phyloP scores from a whole-genome alignment of 208 protist genomes.

The Acanthamoeba triangularis region DNA sequence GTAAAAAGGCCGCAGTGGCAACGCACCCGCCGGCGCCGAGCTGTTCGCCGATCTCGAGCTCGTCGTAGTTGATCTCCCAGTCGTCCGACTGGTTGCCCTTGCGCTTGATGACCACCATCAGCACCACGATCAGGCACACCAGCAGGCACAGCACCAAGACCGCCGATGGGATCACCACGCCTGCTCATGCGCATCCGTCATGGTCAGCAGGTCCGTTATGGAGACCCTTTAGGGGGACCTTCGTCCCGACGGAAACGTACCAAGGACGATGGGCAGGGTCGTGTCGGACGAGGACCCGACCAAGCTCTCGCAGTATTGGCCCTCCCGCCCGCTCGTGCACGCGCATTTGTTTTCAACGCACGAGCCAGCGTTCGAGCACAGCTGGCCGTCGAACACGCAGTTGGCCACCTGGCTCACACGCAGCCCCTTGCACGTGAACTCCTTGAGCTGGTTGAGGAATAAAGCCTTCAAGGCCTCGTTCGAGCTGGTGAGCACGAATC shows the following conservation, averaged over 20 bases:
- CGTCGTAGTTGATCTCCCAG: slow-evolving; percentile 51
- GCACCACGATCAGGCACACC: not conserved
- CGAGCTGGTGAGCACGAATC: not conserved
- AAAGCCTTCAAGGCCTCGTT: not conserved
- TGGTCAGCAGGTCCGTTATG: not conserved
- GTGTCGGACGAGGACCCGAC: not conserved
- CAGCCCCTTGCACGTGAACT: not conserved
- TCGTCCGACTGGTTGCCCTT: not conserved
- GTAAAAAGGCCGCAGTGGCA: too few species aligned
- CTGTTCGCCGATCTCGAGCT: slow-evolving; percentile 49
- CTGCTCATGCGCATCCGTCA: not conserved
- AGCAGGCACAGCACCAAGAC: not conserved
- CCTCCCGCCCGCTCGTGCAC: not conserved
- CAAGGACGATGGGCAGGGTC: not conserved
- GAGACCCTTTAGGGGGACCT: not conserved
- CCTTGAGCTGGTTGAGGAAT: slow-evolving; percentile 4
- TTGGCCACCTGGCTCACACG: not conserved
- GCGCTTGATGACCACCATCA: not conserved
- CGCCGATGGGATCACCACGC: not conserved
- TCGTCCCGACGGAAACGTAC: not conserved
- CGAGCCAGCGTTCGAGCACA: not conserved
- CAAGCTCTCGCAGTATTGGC: slow-evolving; percentile 1
- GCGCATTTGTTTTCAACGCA: not conserved
- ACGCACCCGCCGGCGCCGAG: slow-evolving; percentile 29
- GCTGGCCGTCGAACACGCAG: not conserved